Base-by-base conservation (phyloP, 2,329 filamentous ascomycete species). In the Monosporascus sp. region DNA sequence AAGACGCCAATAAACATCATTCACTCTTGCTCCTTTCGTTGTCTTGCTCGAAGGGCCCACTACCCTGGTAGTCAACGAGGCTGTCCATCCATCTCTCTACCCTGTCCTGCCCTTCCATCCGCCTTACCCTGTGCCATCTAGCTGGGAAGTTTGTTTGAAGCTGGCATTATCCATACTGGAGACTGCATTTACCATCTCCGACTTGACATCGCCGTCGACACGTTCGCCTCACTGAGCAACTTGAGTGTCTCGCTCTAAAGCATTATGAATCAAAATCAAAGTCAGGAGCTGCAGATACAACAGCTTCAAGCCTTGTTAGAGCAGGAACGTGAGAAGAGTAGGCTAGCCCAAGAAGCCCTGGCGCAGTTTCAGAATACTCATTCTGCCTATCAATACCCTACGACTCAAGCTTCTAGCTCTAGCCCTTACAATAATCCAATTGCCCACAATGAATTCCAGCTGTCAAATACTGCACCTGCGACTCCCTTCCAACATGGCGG, bases 361-460 rank as follows among this genome's bases (percentile, higher is more conserved):
- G 58, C 50, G 38, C 59, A 65, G 27, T 54, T 66, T 51, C 60
- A 64, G 36, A 65, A 44, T 46, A 62, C 64, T 49, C 43, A 46
- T 25, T 22, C 43, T 24, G 52, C 56, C 50, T 62, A 55, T 51
- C 65, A 62, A 54, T 58, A 59, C 41, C 60, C 59, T 56, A 57
- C 57, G 54, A 50, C 56, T 49, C 57, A 58, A 45, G 54, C 58
- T 50, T 57, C 61, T 48, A 59, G 55, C 38, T 54, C 59, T 48
- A 59, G 46, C 55, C 56, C 57, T 52, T 49, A 56, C 58, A 59
- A 64, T 54, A 54, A 51, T 39, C 60, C 57, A 55, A 54, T 58
- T 60, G 54, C 56, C 53, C 54, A 56, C 49, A 55, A 60, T 60
- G 64, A 67, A 58, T 66, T 64, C 51, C 66, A 64, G 55, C 51